phyloP scores from a whole-genome alignment of 1,139 yeast species.

The Taphrina sp. region DNA sequence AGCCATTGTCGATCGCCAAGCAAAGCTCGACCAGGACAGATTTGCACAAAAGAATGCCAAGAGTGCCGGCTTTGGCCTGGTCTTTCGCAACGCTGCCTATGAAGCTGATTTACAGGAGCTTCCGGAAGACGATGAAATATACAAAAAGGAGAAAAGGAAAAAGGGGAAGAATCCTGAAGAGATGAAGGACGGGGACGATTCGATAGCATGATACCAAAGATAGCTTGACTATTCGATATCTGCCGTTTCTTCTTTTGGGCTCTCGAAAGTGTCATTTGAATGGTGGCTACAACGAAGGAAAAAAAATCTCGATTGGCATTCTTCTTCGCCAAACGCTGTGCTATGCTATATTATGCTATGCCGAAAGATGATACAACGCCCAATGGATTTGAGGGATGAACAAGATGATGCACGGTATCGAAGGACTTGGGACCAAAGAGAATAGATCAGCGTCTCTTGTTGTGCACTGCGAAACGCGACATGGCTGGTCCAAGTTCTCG shows the following conservation, averaged over 20 bases:
- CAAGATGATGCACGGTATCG: too few relatives aligned
- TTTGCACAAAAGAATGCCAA: constrained; percentile 3
- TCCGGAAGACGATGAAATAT: constrained; percentile 11
- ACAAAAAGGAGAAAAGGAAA: constrained; percentile 1
- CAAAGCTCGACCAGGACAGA: background rate
- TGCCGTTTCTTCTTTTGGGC: too few relatives aligned
- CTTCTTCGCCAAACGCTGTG: background rate
- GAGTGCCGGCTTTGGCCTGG: constrained; percentile 16
- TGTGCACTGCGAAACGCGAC: constrained; percentile 40
- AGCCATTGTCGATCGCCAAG: constrained; percentile 3
- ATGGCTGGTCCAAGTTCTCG: constrained; percentile 42
- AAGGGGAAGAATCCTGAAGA: background rate
- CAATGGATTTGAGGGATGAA: too few relatives aligned
- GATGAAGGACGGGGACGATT: too few relatives aligned
- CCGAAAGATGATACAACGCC: too few relatives aligned
- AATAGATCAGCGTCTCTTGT: constrained; percentile 1
- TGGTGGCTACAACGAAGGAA: too few relatives aligned
- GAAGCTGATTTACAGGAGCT: constrained; percentile 14
- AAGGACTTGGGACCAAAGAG: too few relatives aligned
- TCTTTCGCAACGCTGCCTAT: constrained; percentile 13
- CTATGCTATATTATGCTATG: too few relatives aligned
- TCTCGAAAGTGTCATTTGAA: too few relatives aligned
- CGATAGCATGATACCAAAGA: too few relatives aligned
- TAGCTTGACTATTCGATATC: too few relatives aligned
- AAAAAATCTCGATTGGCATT: too few relatives aligned